Base-by-base conservation (phyloP, 805 yeast species). In the Danielia reshetovae region DNA sequence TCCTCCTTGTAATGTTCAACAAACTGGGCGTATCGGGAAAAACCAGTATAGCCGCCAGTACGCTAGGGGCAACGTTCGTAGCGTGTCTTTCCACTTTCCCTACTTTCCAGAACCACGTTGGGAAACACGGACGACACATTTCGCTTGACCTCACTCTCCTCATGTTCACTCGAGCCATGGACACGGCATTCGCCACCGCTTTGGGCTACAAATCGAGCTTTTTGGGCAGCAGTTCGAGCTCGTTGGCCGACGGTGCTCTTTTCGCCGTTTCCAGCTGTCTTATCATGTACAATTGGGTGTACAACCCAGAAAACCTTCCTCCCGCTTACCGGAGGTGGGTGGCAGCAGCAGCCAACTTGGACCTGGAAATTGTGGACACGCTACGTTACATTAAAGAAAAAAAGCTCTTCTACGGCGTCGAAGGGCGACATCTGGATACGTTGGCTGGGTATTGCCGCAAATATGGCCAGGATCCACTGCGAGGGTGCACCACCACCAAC, bases 311-410 rank as follows among this genome's bases (percentile, higher is more conserved):
- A 7, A 42, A 50, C 18, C 53, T 71, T 24, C 71, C 74, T n/a
- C 65, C 62, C 5, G 60, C 71, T 5, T 71, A 72, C 43, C 50
- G 59, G 18, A 54, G 55, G 32, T 71, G 77, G 77, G 71, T 71
- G 44, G 68, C 77, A 3, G 59, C 60, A 27, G 74, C 73, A 13
- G 75, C 76, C 6, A 57, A 62, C 35, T 66, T 70, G 70, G 75
- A 71, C 40, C 50, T 49, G 17, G 71, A 60, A 24, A 40, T 71
- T 9, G 49, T 65, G 3, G 46, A 48, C 11, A 55, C 56, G 3
- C 55, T 71, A 24, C 49, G 57, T 21, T 39, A 45, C 5, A 29
- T 71, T n/a, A 58, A 60, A 19, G 38, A 50, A 4, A 59, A 59
- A 4, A 45, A 49, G 14, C 39, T 63, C 27, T 42, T 45, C 15